Base-by-base conservation (phyloP, 1,284 basidiomycete genomes). In the Apiotrichum veenhuisii region DNA sequence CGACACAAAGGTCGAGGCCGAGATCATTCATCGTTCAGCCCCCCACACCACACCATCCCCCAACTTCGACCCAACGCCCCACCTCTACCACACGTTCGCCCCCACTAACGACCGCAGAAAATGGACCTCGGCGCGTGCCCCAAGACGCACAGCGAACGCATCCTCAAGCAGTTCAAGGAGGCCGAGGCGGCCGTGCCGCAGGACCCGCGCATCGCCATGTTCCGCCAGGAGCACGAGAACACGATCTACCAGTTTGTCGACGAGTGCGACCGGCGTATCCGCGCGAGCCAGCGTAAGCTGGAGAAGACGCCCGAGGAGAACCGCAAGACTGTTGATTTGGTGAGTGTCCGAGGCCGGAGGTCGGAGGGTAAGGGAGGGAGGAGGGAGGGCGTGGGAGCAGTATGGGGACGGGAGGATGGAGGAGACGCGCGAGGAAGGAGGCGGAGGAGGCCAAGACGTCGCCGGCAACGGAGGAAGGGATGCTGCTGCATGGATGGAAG, bases 281-380 rank as follows among this genome's bases (percentile, higher is more conserved):
- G 91, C 46, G 85, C 91, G 43, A 91, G 92, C 55, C 95, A 98
- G 76, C 84, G 93, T 63, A 84, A 96, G 69, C 80, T 99, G 69
- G 96, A 98, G 80, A 98, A 98, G 82, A 98, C 96, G 23, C 96
- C 96, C 12, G 96, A 98, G 79, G 96, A 99, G 82, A 98, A 98
- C 75, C 91, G 92, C 52, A 94, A 96, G 78, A 98, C 95, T 33
- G 96, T 96, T 23, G 94, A 95, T 76, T 79, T 98, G 81, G 89
- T 89, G 67, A 63, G 80, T 75, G 9, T 25, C 33, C n/a, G n/a
- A n/a, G n/a, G n/a, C n/a, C n/a, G n/a, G n/a, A n/a, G n/a, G n/a
- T n/a, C n/a, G n/a, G n/a, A n/a, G n/a, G n/a, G n/a, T n/a, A n/a
- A n/a, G n/a, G n/a, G n/a, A n/a, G n/a, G n/a, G n/a, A 22, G 10